phyloP scores from a whole-genome alignment of 495 filamentous ascomycete species.

The Talaromyces trachyspermus region DNA sequence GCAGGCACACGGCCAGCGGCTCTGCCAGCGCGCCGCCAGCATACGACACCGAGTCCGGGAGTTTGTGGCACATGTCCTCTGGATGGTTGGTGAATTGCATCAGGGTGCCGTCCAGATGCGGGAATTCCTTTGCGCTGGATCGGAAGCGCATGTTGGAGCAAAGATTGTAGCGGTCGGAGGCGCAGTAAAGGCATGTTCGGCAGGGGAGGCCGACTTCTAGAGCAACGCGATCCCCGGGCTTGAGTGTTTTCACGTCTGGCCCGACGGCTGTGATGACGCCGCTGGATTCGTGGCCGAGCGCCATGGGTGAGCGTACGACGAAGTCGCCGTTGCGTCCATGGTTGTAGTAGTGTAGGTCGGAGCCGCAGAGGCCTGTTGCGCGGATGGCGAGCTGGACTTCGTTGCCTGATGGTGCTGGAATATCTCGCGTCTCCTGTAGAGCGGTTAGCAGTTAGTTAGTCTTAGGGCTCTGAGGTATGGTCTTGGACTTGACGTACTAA shows the following conservation, averaged over 20 bases:
- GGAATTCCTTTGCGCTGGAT: slow-evolving; percentile 68
- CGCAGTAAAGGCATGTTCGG: slow-evolving; percentile 57
- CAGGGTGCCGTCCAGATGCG: slow-evolving; percentile 76
- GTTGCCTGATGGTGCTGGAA: slow-evolving; percentile 35
- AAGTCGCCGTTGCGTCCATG: slow-evolving; percentile 82
- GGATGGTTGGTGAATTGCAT: slow-evolving; percentile 75
- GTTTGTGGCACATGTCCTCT: slow-evolving; percentile 43
- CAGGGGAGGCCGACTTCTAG: slow-evolving; percentile 56
- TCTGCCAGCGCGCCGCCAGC: slow-evolving; percentile 71
- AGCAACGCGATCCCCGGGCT: slow-evolving; percentile 25
- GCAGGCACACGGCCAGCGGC: slow-evolving; percentile 72
- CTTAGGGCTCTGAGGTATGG: neutral
- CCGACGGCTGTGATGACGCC: slow-evolving; percentile 56
- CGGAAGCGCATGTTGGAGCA: slow-evolving; percentile 73
- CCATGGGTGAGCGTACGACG: slow-evolving; percentile 62
- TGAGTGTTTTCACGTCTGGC: slow-evolving; percentile 28
- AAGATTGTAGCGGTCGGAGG: slow-evolving; percentile 72
- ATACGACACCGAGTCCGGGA: slow-evolving; percentile 56
- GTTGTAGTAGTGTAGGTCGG: slow-evolving; percentile 78
- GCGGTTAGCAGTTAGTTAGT: slow-evolving; percentile 4
- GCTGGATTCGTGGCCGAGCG: slow-evolving; percentile 73
- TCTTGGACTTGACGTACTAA: slow-evolving; percentile 50
- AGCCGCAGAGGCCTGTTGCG: slow-evolving; percentile 75
- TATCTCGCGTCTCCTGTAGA: slow-evolving; percentile 33
- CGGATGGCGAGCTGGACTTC: slow-evolving; percentile 70